Conservation (phyloP, 202 grass and related monocot species). For the Setaria viridis region DNA sequence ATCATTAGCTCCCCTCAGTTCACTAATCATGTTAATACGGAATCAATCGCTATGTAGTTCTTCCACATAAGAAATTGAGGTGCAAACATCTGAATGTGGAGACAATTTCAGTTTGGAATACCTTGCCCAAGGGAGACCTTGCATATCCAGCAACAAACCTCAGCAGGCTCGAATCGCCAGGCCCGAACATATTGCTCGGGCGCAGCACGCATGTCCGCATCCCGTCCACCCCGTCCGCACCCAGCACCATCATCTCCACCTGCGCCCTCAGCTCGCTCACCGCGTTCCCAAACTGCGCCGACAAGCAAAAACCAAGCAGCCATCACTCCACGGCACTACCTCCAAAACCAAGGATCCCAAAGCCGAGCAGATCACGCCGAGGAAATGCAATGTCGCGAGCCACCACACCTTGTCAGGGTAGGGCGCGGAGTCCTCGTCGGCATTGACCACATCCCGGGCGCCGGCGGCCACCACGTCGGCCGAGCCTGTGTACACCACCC, state of each 20-base stretch:
- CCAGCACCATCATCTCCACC: constrained; percentile 81
- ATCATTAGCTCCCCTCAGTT: constrained; percentile 15
- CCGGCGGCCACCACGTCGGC: constrained; percentile 66
- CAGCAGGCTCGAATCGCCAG: constrained; percentile 63
- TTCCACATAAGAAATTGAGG: background rate
- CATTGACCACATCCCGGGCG: constrained; percentile 47
- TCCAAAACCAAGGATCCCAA: background rate
- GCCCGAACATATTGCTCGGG: constrained; percentile 83
- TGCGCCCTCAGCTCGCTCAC: constrained; percentile 81
- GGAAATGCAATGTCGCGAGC: constrained; percentile 1
- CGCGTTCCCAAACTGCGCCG: constrained; percentile 60
- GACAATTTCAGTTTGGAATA: constrained; percentile 38
- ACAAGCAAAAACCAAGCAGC: constrained; percentile 27
- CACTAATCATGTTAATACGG: background rate
- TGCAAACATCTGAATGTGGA: background rate
- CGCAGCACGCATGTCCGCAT: constrained; percentile 79
- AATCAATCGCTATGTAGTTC: background rate
- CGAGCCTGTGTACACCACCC: constrained; percentile 78
- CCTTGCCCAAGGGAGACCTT: constrained; percentile 71
- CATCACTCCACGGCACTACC: background rate
- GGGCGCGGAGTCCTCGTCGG: constrained; percentile 59
- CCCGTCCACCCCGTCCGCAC: constrained; percentile 63
- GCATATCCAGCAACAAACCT: constrained; percentile 68
- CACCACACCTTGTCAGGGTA: constrained; percentile 75
- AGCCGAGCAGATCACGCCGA: constrained; percentile 3